Evolutionary conservation across 768 basidiomycete species (phyloP).

Genomic region (Tricholoma sp.): DNA sequence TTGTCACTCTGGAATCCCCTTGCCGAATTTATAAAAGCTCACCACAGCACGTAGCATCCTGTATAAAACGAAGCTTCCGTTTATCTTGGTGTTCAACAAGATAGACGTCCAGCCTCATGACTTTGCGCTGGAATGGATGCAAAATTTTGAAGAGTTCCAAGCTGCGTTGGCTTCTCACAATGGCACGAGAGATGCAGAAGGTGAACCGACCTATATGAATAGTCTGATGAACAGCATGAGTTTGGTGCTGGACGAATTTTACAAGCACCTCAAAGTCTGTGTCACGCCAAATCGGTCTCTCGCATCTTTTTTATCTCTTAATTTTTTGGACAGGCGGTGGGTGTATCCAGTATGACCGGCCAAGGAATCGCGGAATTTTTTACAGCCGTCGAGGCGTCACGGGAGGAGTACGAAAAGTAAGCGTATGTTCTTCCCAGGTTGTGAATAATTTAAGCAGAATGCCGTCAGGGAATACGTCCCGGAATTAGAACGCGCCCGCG

Average conservation of each 20-base stretch:
- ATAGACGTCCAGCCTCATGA: slow-evolving; percentile 87
- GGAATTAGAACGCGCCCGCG: slow-evolving; percentile 71
- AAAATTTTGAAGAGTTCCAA: slow-evolving; percentile 95
- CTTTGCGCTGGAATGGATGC: slow-evolving; percentile 98
- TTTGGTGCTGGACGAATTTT: slow-evolving; percentile 95
- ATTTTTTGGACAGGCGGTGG: slow-evolving; percentile 65
- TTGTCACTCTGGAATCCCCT: not conserved
- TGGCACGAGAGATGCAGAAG: slow-evolving; percentile 67
- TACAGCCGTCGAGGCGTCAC: slow-evolving; percentile 81
- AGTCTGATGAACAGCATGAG: slow-evolving; percentile 99
- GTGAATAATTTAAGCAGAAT: slow-evolving; percentile 1
- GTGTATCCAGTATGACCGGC: slow-evolving; percentile 96
- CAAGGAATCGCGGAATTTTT: slow-evolving; percentile 90
- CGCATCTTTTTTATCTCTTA: not conserved
- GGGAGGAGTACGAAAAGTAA: slow-evolving; percentile 86
- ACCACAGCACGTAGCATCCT: slow-evolving; percentile 59
- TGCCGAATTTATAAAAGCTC: not conserved
- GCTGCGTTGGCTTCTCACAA: slow-evolving; percentile 70
- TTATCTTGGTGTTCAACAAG: slow-evolving; percentile 98
- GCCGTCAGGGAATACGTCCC: slow-evolving; percentile 80
- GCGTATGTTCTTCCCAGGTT: slow-evolving; percentile 17
- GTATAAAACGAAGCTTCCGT: slow-evolving; percentile 97
- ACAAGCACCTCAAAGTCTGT: slow-evolving; percentile 86
- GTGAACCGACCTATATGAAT: slow-evolving; percentile 96
- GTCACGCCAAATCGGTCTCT: not conserved